A percentile compares a stretch with the other conserved stretches of the same genome.
Evolutionary conservation across 2,329 filamentous ascomycete species (phyloP).

Genomic region (Alternaria sp.): DNA sequence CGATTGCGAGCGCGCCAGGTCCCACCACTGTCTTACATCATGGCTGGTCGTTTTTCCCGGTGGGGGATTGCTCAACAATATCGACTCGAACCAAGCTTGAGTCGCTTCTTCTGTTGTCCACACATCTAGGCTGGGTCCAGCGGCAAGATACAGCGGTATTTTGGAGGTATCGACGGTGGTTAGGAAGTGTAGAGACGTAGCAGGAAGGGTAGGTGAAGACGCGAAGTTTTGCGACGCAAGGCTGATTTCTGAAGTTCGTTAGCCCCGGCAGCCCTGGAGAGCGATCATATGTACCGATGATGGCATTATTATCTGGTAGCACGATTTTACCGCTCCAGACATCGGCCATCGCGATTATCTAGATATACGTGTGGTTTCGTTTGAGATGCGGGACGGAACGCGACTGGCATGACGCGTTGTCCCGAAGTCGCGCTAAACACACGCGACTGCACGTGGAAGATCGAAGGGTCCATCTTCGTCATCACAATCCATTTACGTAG

Average conservation of each 20-base stretch:
- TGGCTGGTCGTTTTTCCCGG: conserved; percentile 5
- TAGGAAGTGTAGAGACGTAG: conserved; percentile 46
- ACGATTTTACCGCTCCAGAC: conserved; percentile 48
- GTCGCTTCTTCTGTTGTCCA: conserved; percentile 47
- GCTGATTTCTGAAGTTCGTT: conserved; percentile 34
- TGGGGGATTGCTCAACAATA: conserved; percentile 39
- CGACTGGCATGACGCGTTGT: conserved; percentile 25
- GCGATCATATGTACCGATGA: conserved; percentile 31
- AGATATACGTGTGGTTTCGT: neutral
- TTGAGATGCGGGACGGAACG: conserved; percentile 1
- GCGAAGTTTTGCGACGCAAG: conserved; percentile 35
- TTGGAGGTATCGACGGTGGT: conserved; percentile 51
- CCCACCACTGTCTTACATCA: conserved; percentile 49
- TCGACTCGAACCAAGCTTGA: conserved; percentile 53
- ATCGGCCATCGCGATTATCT: conserved; percentile 36
- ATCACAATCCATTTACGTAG: neutral
- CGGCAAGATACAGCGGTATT: conserved; percentile 53
- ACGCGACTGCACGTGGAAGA: conserved; percentile 25
- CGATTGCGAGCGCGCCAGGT: conserved; percentile 47
- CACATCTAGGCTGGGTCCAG: conserved; percentile 51
- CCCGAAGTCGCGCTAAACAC: conserved; percentile 11
- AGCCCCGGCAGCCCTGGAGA: neutral
- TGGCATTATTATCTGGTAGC: conserved; percentile 34
- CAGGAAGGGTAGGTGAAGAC: conserved; percentile 25
- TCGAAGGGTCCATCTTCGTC: neutral